These are phyloP conservation scores for Ballota nigra DNA, from an alignment of 257 asterid species.

Conservation along the genomic window DNA sequence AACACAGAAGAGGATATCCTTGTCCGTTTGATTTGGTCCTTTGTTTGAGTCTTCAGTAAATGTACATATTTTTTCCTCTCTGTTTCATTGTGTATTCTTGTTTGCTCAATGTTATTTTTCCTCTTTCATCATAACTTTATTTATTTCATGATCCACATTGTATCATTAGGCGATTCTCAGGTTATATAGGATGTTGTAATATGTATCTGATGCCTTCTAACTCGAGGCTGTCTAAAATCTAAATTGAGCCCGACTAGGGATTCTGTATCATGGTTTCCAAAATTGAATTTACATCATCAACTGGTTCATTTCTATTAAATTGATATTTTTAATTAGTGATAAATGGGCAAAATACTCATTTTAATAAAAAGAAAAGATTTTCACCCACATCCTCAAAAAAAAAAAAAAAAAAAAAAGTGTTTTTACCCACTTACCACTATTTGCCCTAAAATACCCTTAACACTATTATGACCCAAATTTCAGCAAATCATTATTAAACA, in stretches of 20 bases:
- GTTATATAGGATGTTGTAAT: neutral
- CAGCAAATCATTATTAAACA: no score
- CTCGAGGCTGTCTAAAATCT: neutral
- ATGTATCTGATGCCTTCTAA: neutral
- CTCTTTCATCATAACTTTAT: neutral
- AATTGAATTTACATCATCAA: neutral
- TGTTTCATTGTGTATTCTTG: neutral
- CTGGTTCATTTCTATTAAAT: neutral
- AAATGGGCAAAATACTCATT: no score
- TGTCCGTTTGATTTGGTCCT: constrained; percentile 33
- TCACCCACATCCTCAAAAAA: neutral
- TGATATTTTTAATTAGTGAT: no score
- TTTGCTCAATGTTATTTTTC: neutral
- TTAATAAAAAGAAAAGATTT: no score
- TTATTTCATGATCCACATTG: neutral
- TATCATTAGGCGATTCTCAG: neutral
- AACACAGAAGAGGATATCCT: constrained; percentile 67
- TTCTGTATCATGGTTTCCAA: neutral
- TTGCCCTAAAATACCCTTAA: no score
- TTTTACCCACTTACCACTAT: no score
- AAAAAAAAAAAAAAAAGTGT: neutral
- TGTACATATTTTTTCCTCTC: constrained; percentile 10
- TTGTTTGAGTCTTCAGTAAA: neutral
- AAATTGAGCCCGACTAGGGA: neutral
- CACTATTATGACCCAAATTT: no score